Evolutionary conservation across 2,329 filamentous ascomycete species (phyloP), one percentile per base, ranked within the genome.

Genomic region (Akanthomyces lecanii): DNA sequence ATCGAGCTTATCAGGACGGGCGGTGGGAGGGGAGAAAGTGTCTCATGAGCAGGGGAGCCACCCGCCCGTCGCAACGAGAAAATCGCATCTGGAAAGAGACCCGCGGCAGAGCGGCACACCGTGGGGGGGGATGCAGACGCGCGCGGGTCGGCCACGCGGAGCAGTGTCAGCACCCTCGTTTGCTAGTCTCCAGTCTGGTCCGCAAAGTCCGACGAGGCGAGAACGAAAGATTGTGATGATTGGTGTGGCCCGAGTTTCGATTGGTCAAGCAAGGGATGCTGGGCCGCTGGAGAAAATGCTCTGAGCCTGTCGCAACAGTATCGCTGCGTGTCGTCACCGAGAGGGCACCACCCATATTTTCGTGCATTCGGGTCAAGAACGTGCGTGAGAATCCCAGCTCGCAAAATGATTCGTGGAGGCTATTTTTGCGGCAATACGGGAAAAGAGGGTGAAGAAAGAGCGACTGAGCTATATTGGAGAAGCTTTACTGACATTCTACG

Each of bases 61-160:
- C 51, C 50, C 50, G 57, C 21, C 59, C 59, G 59, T 61, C 59
- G 59, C 59, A 61, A 61, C 50, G 28, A 47, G 25, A 38, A 54
- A 54, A 18, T 51, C 33, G n/a, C 16, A 18, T 10, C 25, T 33
- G 36, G 25, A 47, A 40, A 40, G n/a, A 28, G 28, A 40, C 50
- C 59, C 59, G 59, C 59, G 59, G 59, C 51, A 52, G 48, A 51
- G 23, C 23, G 57, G 47, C 42, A 58, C 55, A 58, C 21, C 56
- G 16, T 45, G 7, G 21, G 36, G 21, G 38, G 38, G 28, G 50
- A 47, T 54, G 50, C 59, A 61, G 59, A 61, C 50, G 50, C 59
- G 58, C 50, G 50, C 59, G 59, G 59, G 55, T 58, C 44, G 44
- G 42, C 44, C 42, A 58, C 21, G 25, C 5, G 11, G 57, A 53